Evolutionary conservation across 345 rosid genomes (phyloP), one percentile per base, ranked within the genome.

Genomic region (Aquilaria sinensis): DNA sequence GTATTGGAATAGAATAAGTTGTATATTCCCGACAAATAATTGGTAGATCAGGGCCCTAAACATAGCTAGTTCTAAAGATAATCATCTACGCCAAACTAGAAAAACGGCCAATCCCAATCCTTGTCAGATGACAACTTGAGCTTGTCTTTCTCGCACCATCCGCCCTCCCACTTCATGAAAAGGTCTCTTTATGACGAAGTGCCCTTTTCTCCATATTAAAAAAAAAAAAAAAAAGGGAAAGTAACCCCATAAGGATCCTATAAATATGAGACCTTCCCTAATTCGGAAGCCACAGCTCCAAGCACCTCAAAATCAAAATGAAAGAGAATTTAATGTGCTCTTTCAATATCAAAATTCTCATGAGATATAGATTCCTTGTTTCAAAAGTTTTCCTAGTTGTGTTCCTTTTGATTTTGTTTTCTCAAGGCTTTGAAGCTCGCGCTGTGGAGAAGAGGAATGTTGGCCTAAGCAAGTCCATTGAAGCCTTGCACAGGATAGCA

Each of bases 381-480:
- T 11, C 37, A 15, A 51, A 62, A 51, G 49, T 34, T 31, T 7
- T 23, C 43, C 58, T 23, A 11, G 8, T 34, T 32, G 50, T 62
- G 51, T 41, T 67, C 16, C 31, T 60, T 33, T 65, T 66, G 12
- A 31, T 76, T 58, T 41, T 67, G 30, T 12, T 29, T 48, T 64
- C 45, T 12, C 63, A 61, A 45, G 13, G 34, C 32, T 71, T 47
- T 6, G 65, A 64, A 56, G 63, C 33, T 62, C 69, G 67, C 23
- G 72, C 62, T 13, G 56, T 68, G 57, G 54, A 53, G 49, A 54
- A 61, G 48, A 61, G 74, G 66, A 67, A 41, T 23, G 23, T 23
- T 37, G 43, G 43, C 55, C 56, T 67, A 29, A 63, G 57, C 12
- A 43, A 45, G 31, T 50, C 69, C 16, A 65, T 67, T 43, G 62